Conservation (phyloP, 2,329 filamentous ascomycete species). For the Daldinia sp. region DNA sequence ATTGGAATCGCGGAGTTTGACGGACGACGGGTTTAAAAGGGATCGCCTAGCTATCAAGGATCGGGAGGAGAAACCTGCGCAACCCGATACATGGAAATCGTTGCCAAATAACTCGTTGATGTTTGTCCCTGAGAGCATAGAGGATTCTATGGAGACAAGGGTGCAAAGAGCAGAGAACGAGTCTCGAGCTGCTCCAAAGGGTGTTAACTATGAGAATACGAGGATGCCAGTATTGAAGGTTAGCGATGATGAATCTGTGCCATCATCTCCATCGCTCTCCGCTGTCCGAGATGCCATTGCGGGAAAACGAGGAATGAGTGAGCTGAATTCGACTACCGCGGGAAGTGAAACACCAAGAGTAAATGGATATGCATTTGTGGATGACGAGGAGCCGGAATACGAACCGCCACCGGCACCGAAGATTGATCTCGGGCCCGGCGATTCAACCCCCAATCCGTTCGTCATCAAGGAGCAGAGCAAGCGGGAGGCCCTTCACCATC, state of each 20-base stretch:
- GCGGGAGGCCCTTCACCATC: constrained; percentile 84
- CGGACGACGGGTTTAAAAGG: constrained; percentile 68
- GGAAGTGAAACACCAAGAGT: constrained; percentile 88
- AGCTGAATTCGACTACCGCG: constrained; percentile 69
- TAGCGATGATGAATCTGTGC: constrained; percentile 59
- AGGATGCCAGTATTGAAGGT: constrained; percentile 70
- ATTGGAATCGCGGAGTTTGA: constrained; percentile 59
- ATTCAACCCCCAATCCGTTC: constrained; percentile 82
- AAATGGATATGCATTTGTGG: constrained; percentile 94
- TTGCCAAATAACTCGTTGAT: constrained; percentile 86
- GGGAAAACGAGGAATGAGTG: constrained; percentile 72
- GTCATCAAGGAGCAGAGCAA: constrained; percentile 78
- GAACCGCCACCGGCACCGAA: constrained; percentile 57
- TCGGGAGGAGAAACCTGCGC: constrained; percentile 77
- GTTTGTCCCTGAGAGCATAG: constrained; percentile 79
- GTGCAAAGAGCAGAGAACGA: constrained; percentile 75
- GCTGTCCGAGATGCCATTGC: constrained; percentile 87
- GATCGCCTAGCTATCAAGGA: constrained; percentile 74
- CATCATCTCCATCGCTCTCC: constrained; percentile 85
- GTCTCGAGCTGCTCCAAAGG: constrained; percentile 81
- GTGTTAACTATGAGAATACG: constrained; percentile 86
- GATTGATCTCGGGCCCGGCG: constrained; percentile 69
- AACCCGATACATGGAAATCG: constrained; percentile 80
- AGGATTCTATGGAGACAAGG: constrained; percentile 70
- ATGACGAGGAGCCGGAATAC: constrained; percentile 75